Base-by-base conservation (phyloP, 2,329 filamentous ascomycete species). In the Nothopassalora personata region DNA sequence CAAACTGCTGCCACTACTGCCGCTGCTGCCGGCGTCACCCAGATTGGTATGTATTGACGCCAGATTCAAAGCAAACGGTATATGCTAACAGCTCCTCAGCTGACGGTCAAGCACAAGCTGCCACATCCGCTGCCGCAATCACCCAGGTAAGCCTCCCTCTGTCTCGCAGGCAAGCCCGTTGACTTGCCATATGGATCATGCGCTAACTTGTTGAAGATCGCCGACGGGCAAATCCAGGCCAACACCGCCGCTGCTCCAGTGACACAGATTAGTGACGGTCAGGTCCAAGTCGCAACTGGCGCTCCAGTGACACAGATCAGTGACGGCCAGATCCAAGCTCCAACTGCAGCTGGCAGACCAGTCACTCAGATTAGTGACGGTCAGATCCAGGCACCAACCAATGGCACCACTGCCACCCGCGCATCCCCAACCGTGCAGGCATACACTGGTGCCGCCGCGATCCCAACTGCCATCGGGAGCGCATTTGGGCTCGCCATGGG, bases 241-340 rank as follows among this genome's bases (percentile, higher is more conserved):
- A 55, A 60, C 46, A 65, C 66, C 33, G 54, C 46, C 46, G 39
- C 48, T 8, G 63, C 60, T 18, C 66, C 31, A 9, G 31, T 34
- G 7, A 34, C 31, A 9, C 31, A 34, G 62, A 66, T 67, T 50
- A 55, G 60, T 34, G 68, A 70, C 55, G 68, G 66, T 23, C 68
- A 72, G 54, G 60, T 68, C 48, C 68, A 71, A 54, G 63, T 59
- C 8, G 52, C 64, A 27, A 61, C 58, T 39, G 53, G 54, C 10
- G 61, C 63, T 8, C 67, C 43, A 23, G 64, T 71, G 53, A 60
- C 61, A 18, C 67, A 72, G 62, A 67, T 68, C 59, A 55, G 52
- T n/a, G 80, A 82, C 59, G 80, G 79, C 3, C 54, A 82, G 68
- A 71, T 80, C 62, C 60, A 61, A 39, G 54, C 59, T 15, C 54